Base-by-base conservation (phyloP, 2,329 filamentous ascomycete genomes). In the Phaeosphaeriaceae sp. region DNA sequence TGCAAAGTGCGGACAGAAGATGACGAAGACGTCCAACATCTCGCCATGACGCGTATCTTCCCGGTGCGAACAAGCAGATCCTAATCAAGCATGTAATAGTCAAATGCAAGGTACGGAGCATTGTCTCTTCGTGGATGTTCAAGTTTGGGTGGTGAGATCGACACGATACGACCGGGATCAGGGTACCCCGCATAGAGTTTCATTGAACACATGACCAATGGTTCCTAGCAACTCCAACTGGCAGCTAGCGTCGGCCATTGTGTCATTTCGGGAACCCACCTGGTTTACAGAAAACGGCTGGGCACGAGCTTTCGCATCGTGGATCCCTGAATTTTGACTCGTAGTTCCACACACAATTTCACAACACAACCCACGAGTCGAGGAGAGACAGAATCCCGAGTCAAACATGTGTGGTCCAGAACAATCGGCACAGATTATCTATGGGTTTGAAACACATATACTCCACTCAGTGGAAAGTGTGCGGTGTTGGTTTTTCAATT, bases 191-290 rank as follows among this genome's bases (percentile, higher is more conserved):
- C 58, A 22, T 27, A 58, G 51, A 22, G 21, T 45, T 36, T 15
- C 7, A 13, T 15, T 36, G 13, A 36, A 36, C 31, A 36, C 31
- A 36, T 36, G 31, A 36, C 31, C 31, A 36, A 7, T 36, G 31
- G 31, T 21, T 22, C 42, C 42, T 17, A 45, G 46, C 19, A 21
- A 27, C 48, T 54, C 58, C 57, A 57, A 57, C 51, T 54, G 55
- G 61, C 52, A 41, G 24, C 11, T 53, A 46, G 54, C 53, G 41
- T 48, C 66, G 66, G 65, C 61, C 56, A 4, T 53, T 56, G 13
- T 44, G 40, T 61, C 63, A 46, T 25, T 58, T 69, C 49, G 42
- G 61, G 53, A 54, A 54, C 61, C 31, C 31, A 36, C 6, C 31
- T 3, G 31, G 25, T 5, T 36, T 36, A 13, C 11, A 36, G 31